Percentiles rank a stretch among this genome's conserved stretches.
phyloP scores from a whole-genome alignment of 192 early-diverging fungal genomes.

The Podochytrium sp. region DNA sequence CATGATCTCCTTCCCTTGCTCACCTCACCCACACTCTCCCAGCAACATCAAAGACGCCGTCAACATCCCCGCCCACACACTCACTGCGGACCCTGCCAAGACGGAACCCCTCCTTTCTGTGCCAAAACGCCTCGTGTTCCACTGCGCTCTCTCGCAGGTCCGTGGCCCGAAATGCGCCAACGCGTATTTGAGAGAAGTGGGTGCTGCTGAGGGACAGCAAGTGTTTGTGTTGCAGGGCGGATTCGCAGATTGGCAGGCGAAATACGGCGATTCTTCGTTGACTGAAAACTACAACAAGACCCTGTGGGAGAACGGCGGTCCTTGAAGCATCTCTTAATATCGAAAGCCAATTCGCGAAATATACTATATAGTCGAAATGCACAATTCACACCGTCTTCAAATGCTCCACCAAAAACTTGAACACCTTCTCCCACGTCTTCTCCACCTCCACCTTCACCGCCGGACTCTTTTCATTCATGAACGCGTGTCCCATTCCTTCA shows the following conservation, averaged over 20 bases:
- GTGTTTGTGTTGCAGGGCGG: slow-evolving; percentile 47
- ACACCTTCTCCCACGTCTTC: slow-evolving; percentile 34
- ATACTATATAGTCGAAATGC: not conserved
- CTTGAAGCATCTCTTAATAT: too few species aligned
- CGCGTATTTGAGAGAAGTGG: slow-evolving; percentile 21
- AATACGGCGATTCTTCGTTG: slow-evolving; percentile 14
- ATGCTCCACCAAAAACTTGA: slow-evolving; percentile 31
- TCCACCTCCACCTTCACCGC: slow-evolving; percentile 10
- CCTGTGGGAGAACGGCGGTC: slow-evolving; percentile 36
- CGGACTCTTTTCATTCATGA: slow-evolving; percentile 34
- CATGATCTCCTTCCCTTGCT: not conserved
- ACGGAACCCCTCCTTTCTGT: slow-evolving; percentile 14
- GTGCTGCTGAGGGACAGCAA: slow-evolving; percentile 11
- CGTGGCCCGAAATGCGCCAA: slow-evolving; percentile 48
- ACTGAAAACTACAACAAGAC: slow-evolving; percentile 42
- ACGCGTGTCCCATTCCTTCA: slow-evolving; percentile 29
- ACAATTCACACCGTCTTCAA: slow-evolving; percentile 35
- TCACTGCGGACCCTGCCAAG: slow-evolving; percentile 52
- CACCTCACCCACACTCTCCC: slow-evolving; percentile 22
- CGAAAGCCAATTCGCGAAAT: too few species aligned
- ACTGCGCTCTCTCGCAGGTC: slow-evolving; percentile 85
- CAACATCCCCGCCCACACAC: slow-evolving; percentile 73
- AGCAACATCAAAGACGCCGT: slow-evolving; percentile 81
- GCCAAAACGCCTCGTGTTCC: slow-evolving; percentile 77
- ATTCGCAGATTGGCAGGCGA: slow-evolving; percentile 42